Percentiles rank a stretch among this genome's conserved stretches.
Evolutionary conservation across 371 early-diverging fungal genomes (phyloP).

Genomic region (Mucor circinelloides): DNA sequence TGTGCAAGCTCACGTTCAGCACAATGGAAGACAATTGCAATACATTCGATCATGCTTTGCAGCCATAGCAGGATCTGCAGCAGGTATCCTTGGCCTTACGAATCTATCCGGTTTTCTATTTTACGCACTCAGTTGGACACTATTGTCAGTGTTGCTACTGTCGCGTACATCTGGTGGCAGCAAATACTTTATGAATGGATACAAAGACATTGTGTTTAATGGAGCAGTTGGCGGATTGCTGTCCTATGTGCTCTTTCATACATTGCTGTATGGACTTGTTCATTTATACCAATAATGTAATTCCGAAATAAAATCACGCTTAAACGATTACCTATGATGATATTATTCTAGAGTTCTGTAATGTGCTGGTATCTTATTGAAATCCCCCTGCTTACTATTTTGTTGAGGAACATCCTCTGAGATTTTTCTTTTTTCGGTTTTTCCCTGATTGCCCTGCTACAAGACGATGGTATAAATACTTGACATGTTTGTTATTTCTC

Average conservation of each 20-base stretch:
- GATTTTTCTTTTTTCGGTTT: not conserved
- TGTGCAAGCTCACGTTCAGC: conserved; percentile 59
- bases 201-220: conserved; percentile 60
- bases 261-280: conserved; percentile 80
- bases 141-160: conserved; percentile 54
- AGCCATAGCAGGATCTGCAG: conserved; percentile 77
- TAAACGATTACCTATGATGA: not conserved
- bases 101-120: conserved; percentile 76
- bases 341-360: not conserved
- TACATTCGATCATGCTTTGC: conserved; percentile 79
- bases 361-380: not conserved
- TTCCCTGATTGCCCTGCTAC: not conserved
- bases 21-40: conserved; percentile 69
- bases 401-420: conserved; percentile 4
- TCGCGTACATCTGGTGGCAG: conserved; percentile 39
- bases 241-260: conserved; percentile 83
- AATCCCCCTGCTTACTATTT: not conserved
- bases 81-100: conserved; percentile 77
- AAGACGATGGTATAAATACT: not conserved
- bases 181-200: conserved; percentile 50
- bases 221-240: conserved; percentile 76
- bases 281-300: conserved; percentile 73
- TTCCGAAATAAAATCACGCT: conserved; percentile 4
- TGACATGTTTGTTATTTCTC: not conserved
- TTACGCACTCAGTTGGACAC: conserved; percentile 65